Evolutionary conservation across 1,284 basidiomycete species (phyloP), one percentile per base, ranked within the genome.

Genomic region (Moniliophthora roreri): DNA sequence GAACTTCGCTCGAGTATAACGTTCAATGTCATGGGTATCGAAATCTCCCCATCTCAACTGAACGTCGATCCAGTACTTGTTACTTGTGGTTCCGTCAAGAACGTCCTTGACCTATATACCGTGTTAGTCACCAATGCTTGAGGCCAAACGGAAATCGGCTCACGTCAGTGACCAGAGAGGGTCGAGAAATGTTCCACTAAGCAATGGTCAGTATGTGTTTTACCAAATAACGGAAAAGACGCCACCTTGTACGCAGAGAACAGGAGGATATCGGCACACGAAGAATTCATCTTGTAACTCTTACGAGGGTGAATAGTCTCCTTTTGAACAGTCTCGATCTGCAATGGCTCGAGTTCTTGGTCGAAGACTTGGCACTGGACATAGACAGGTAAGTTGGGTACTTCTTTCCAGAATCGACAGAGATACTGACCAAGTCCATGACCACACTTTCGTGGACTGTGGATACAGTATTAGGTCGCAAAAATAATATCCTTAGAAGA

Each of bases 251-350:
- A 93, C 2, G 92, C 91, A 21, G 95, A 97, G 82, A 99, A 99
- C 50, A 99, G 79, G 34, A 99, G 79, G 63, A 99, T 95, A 67
- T 99, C 97, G 53, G 96, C 96, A 60, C 91, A 93, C 36, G 91
- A 93, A 10, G 95, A 97, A 73, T 98, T 99, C 94, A 99, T 98
- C 82, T 98, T 98, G 85, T 99, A 99, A 79, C 93, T 97, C 81
- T 98, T 99, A 74, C 96, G 91, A 65, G 97, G 96, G 71, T 93
- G 96, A 60, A 99, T 98, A 0, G 96, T 98, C 74, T 99, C 96
- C 76, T 99, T 99, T 71, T 99, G 97, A 1, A 99, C 97, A 0
- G 95, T 98, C 78, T 99, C 97, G 66, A 99, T 99, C 64, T 98
- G 95, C 4, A 99, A 76, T 0, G 97, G 95, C 69, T 99, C 97